Base-by-base conservation (phyloP, 2,329 filamentous ascomycete genomes). In the Myriosclerotinia duriaeana region DNA sequence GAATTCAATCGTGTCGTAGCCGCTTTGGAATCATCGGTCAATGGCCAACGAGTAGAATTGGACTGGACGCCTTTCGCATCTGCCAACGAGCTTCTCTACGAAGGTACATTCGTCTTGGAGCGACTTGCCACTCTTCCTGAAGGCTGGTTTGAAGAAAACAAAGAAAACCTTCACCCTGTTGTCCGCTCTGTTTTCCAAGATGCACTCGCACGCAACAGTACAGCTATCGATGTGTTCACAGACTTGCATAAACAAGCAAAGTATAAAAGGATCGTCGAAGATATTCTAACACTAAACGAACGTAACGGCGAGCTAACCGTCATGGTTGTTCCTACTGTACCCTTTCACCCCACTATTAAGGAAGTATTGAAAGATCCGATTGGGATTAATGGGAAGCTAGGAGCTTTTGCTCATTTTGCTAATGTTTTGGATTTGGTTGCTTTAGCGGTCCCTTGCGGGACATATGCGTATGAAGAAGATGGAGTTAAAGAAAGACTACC, bases 361-460 rank as follows among this genome's bases (percentile, higher is more conserved):
- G 80, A 84, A 68, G 80, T 85, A 66, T 77, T 81, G 14, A 76
- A 75, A 17, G 82, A 85, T 71, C 83, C 83, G 0, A 77, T 86
- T 58, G 76, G 72, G 17, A 78, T 80, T 67, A 85, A 85, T 68
- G 79, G 78, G 36, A 76, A 77, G 26, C 69, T 83, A n/a, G 81
- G 82, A 12, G 48, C 76, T 50, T 85, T 84, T 71, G 82, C 83
- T 1, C 83, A 85, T 70, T 85, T 81, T 71, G 84, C 78, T 3
- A 86, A 86, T 71, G 81, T 86, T 26, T 74, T 86, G 38, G 84
- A 86, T 74, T 74, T 85, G 40, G 80, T 79, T 66, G 81, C 77
- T 9, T 69, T 83, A 46, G 77, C 77, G 52, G 40, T 75, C 12
- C 69, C 72, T 12, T 73, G 70, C 60, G 72, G 72, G 30, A 70